A percentile compares a stretch with the other conserved stretches of the same genome.
Conservation (phyloP, 768 basidiomycete genomes). For the Candolleomyces eurysporus region DNA sequence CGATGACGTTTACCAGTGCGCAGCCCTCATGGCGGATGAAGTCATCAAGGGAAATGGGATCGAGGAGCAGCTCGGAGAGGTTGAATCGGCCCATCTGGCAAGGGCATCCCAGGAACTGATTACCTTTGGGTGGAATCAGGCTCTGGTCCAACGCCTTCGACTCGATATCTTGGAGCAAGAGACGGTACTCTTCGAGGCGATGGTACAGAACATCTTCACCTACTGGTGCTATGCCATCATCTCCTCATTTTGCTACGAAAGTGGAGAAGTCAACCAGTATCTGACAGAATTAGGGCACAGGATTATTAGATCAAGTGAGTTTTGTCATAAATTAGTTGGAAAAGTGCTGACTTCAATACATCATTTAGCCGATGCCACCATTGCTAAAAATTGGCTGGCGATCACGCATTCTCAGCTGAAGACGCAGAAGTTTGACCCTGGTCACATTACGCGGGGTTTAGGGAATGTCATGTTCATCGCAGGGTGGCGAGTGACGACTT, state of each 20-base stretch:
- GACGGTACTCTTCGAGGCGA: not conserved
- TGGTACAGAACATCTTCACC: not conserved
- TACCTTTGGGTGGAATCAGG: not conserved
- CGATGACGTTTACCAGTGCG: slow-evolving; percentile 44
- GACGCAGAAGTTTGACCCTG: not conserved
- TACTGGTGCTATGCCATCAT: not conserved
- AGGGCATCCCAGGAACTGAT: no score
- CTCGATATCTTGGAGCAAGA: not conserved
- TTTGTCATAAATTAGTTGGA: no score
- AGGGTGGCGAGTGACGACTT: not conserved
- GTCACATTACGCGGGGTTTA: not conserved
- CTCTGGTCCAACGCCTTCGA: not conserved
- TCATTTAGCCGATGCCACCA: no score
- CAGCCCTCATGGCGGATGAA: slow-evolving; percentile 42
- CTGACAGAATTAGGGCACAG: no score
- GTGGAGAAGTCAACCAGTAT: no score
- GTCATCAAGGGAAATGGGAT: no score
- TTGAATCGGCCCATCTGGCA: no score
- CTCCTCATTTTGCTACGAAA: not conserved
- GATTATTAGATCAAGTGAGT: no score
- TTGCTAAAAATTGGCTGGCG: not conserved
- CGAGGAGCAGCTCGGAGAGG: no score
- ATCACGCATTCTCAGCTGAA: not conserved
- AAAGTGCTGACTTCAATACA: no score
- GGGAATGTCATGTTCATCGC: not conserved